Evolutionary conservation across 192 early-diverging fungal genomes (phyloP), one percentile per base, ranked within the genome.

Genomic region (Globomyces pollinis-pini): DNA sequence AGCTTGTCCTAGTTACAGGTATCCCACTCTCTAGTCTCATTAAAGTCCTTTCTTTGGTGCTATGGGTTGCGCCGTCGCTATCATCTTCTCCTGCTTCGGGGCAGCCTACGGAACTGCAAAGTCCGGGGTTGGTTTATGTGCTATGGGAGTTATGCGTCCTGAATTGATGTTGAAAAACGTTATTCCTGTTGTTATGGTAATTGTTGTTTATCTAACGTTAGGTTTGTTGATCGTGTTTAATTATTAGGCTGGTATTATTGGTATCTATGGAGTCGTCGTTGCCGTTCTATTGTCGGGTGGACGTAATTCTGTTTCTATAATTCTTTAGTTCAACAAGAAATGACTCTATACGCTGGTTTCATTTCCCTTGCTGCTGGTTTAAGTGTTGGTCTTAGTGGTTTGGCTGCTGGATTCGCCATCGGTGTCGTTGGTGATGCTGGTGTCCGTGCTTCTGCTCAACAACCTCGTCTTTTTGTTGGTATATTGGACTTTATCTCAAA

Each of bases 51-150:
- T 57, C 41, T 57, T 57, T 57, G 55, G 36, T 11, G 55, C 55
- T n/a, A 29, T 57, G 29, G 55, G 55, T n/a, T 57, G 55, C 20
- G 55, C 55, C 8, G 33, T 33, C 18, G 55, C 55, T 16, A 57
- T 60, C 36, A 21, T 60, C 8, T 51, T 60, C 59, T 52, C 16
- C 28, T 31, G 55, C 55, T 78, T 94, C 29, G 96, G 96, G 32
- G 96, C 96, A 42, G 94, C 93, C 44, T 99, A 96, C 69, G 96
- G 96, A 23, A 99, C 96, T 29, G 89, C 91, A 44, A 96, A 94
- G 75, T 87, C 94, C 47, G 96, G 94, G 32, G 85, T 99, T 38
- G 94, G 94, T 63, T 93, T 99, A 69, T 80, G 93, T 30, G 89
- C 89, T 39, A 90, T 92, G 58, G 94, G 94, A 69, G 86, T 93